These are phyloP conservation scores for Lichtheimia ornata DNA, from an alignment of 371 early-diverging fungal genomes.

Conservation along the genomic window DNA sequence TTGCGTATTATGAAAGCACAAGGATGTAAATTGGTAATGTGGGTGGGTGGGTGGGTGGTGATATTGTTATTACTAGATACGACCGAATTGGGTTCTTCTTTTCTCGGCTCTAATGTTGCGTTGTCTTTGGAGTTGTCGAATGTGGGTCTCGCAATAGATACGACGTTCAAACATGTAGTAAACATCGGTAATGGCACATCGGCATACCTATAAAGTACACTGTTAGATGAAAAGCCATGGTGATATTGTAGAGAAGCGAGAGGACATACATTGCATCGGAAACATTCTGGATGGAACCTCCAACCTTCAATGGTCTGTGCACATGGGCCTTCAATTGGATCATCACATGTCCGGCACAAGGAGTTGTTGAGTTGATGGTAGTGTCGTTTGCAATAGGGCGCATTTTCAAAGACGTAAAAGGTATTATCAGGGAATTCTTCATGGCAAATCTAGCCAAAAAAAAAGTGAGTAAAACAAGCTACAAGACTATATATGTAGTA, in stretches of 20 bases:
- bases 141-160: slow-evolving; percentile 81
- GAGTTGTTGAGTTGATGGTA: slow-evolving; percentile 84
- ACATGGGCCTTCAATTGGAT: slow-evolving; percentile 86
- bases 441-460: slow-evolving; percentile 60
- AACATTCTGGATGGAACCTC: slow-evolving; percentile 51
- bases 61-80: slow-evolving; percentile 24
- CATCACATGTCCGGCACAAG: slow-evolving; percentile 73
- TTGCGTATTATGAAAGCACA: too few relatives aligned
- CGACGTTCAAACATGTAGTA: slow-evolving; percentile 79
- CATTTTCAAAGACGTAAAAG: slow-evolving; percentile 81
- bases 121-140: slow-evolving; percentile 65
- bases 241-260: background rate
- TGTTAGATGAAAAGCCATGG: background rate
- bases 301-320: slow-evolving; percentile 76
- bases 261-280: slow-evolving; percentile 39
- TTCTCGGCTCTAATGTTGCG: slow-evolving; percentile 67
- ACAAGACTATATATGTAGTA: background rate
- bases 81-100: slow-evolving; percentile 65
- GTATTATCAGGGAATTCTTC: slow-evolving; percentile 84
- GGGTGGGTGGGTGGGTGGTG: background rate
- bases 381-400: slow-evolving; percentile 83
- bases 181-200: slow-evolving; percentile 67
- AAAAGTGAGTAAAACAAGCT: background rate
- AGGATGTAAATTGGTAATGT: too few relatives aligned
- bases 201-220: slow-evolving; percentile 53